Evolutionary conservation across 2,329 filamentous ascomycete species (phyloP), one percentile per base, ranked within the genome.

Genomic region (Ophiocordyceps australis): DNA sequence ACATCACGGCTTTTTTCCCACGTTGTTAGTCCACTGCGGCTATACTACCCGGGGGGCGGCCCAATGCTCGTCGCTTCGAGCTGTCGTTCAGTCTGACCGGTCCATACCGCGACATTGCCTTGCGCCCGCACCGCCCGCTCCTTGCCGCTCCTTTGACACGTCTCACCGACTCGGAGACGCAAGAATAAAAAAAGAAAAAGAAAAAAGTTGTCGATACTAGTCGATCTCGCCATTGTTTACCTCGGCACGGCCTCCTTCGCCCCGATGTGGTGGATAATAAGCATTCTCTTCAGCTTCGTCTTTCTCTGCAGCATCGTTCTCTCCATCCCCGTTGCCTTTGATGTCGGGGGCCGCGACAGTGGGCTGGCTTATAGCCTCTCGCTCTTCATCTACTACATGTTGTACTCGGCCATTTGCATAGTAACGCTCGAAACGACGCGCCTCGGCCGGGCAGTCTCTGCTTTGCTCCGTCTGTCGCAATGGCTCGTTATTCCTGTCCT

Each of bases 291-390:
- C 45, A 81, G 81, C 55, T 63, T 75, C 46, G 55, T 81, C 54
- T 95, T 94, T 57, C 73, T 95, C 41, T 66, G 85, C 54, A 79
- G 79, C 55, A 83, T 94, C 50, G 74, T 95, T 46, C 78, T 95
- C 47, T 93, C 83, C 34, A 89, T 98, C 47, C 89, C 89, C 33
- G 74, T 98, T 47, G 81, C 86, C 43, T 95, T 95, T 59, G 89
- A 98, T 68, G 86, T 95, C 43, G 89, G 89, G 47, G 89, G 89
- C 34, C 75, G 82, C 43, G 85, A 89, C 41, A 92, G 83, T 45
- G 89, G 89, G 31, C 65, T 98, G 44, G 86, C 83, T 34, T 95
- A 91, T 59, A 94, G 83, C 46, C 67, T 95, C 28, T 72, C 79
- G 24, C 69, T 95, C 28, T 85, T 86, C 39, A 62, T 67, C 41